These are phyloP conservation scores for Geranomyces variabilis DNA, from an alignment of 192 early-diverging fungal genomes.

Conservation along the genomic window DNA sequence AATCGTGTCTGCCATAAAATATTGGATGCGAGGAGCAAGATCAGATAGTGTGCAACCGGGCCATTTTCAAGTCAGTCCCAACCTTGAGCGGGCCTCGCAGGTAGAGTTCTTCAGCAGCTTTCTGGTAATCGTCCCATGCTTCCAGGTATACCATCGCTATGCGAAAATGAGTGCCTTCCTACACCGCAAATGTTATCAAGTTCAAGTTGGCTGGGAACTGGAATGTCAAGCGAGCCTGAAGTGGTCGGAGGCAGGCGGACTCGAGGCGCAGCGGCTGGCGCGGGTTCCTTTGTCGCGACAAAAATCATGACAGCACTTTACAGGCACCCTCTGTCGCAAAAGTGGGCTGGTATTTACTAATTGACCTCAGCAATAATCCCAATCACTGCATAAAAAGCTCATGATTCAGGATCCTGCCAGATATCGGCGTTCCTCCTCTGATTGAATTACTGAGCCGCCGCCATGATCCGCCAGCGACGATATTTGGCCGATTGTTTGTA, in stretches of 20 bases:
- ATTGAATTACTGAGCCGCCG: conserved; percentile 15
- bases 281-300: too few species aligned
- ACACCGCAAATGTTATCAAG: too few species aligned
- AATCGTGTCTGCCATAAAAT: conserved; percentile 78
- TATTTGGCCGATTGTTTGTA: conserved; percentile 22
- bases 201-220: too few species aligned
- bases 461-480: not conserved
- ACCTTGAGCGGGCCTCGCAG: conserved; percentile 60
- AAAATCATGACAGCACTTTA: not conserved
- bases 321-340: conserved; percentile 14
- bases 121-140: conserved; percentile 76
- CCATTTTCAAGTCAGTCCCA: conserved; percentile 9
- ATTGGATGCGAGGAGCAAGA: too few species aligned
- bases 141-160: conserved; percentile 68
- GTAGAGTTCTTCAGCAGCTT: conserved; percentile 74
- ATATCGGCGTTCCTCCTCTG: conserved; percentile 19
- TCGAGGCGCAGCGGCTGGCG: too few species aligned
- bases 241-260: too few species aligned
- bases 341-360: conserved; percentile 13
- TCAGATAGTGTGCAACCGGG: not conserved
- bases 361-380: not conserved
- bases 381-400: not conserved
- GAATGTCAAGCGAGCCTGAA: too few species aligned
- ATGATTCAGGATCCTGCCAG: not conserved
- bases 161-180: too few species aligned